Conservation (phyloP, 108 stramenopile species). For the Fistulifera pelliculosa region DNA sequence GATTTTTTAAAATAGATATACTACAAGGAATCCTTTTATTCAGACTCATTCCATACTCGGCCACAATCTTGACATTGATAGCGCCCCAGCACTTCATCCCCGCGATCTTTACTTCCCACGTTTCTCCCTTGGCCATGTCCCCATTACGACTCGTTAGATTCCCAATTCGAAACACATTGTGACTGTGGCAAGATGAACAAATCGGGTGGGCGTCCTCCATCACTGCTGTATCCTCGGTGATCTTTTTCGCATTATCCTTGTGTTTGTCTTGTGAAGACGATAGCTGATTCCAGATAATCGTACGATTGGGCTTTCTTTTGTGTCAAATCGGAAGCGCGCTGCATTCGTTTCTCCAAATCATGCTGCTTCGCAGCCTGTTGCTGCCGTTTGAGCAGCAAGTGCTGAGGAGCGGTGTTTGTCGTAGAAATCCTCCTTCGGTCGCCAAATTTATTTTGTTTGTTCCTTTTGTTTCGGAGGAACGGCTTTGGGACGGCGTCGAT, state of each 20-base stretch:
- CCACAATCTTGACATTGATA: slow-evolving; percentile 59
- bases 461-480: too few species aligned
- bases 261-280: slow-evolving; percentile 11
- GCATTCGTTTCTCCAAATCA: slow-evolving; percentile 18
- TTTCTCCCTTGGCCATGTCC: slow-evolving; percentile 64
- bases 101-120: slow-evolving; percentile 59
- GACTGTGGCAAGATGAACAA: slow-evolving; percentile 54
- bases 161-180: slow-evolving; percentile 32
- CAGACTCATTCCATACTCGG: slow-evolving; percentile 59
- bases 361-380: slow-evolving; percentile 16
- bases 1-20: too few species aligned
- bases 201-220: slow-evolving; percentile 5
- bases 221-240: not conserved
- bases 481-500: not conserved
- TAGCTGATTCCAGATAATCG: slow-evolving; percentile 61
- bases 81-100: slow-evolving; percentile 34
- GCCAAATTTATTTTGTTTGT: not conserved
- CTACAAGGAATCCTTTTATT: slow-evolving; percentile 3
- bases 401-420: slow-evolving; percentile 42
- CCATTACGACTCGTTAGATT: slow-evolving; percentile 54
- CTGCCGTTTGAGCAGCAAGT: slow-evolving; percentile 20
- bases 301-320: slow-evolving; percentile 9
- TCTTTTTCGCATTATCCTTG: slow-evolving; percentile 2
- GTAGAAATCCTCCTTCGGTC: slow-evolving; percentile 53
- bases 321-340: slow-evolving; percentile 8